These are phyloP conservation scores for Penicillium desertorum DNA, from an alignment of 495 filamentous ascomycete species.

Conservation along the genomic window DNA sequence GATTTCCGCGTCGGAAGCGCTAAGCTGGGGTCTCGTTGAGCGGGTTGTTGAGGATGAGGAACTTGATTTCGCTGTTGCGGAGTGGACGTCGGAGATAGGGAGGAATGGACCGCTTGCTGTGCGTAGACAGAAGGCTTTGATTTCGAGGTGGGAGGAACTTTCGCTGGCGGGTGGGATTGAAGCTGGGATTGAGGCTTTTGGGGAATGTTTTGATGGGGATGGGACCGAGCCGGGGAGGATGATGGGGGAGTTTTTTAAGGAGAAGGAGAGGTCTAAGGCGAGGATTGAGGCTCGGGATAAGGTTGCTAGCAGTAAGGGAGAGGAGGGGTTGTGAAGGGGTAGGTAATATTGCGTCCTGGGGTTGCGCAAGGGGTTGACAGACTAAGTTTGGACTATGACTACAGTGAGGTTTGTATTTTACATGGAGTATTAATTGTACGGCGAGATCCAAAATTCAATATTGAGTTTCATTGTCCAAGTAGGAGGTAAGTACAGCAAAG, in stretches of 20 bases:
- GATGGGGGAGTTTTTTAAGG: slow-evolving; percentile 21
- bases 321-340: neutral
- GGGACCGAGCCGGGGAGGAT: slow-evolving; percentile 22
- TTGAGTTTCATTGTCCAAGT: slow-evolving; percentile 1
- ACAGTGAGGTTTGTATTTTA: neutral
- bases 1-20: no score
- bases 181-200: slow-evolving; percentile 26
- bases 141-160: slow-evolving; percentile 25
- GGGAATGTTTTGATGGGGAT: slow-evolving; percentile 20
- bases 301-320: neutral
- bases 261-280: slow-evolving; percentile 1
- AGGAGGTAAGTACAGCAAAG: slow-evolving; percentile 3
- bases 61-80: no score
- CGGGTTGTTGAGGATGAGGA: no score
- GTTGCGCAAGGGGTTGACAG: no score
- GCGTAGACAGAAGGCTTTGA: slow-evolving; percentile 27
- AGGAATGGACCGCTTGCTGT: slow-evolving; percentile 27
- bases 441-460: neutral
- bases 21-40: no score
- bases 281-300: neutral
- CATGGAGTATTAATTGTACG: neutral
- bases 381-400: neutral
- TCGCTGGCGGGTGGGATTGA: slow-evolving; percentile 21
- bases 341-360: neutral
- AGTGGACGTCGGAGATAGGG: no score